Conservation (phyloP, 495 filamentous ascomycete genomes). For the Tirmania nivea region DNA sequence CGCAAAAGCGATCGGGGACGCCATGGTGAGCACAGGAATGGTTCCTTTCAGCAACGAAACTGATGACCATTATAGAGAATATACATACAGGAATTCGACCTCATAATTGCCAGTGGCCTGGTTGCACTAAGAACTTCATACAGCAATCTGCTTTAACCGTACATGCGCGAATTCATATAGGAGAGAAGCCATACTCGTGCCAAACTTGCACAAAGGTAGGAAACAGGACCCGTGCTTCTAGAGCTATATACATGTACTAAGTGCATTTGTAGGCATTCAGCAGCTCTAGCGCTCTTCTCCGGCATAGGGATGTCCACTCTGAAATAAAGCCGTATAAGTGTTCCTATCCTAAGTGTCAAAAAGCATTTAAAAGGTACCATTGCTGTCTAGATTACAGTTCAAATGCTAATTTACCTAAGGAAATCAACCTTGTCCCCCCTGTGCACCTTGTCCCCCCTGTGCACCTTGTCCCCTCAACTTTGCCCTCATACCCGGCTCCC, state of each 20-base stretch:
- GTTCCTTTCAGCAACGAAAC: background rate
- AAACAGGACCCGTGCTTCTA: too few relatives aligned
- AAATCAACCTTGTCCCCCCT: constrained; percentile 82
- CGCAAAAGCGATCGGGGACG: constrained; percentile 82
- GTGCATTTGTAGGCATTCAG: constrained; percentile 59
- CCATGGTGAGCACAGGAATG: constrained; percentile 45
- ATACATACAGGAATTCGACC: constrained; percentile 86
- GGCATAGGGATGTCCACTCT: constrained; percentile 86
- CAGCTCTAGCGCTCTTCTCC: constrained; percentile 83
- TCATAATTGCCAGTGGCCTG: constrained; percentile 75
- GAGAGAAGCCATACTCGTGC: constrained; percentile 96
- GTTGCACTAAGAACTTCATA: constrained; percentile 90
- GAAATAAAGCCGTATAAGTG: constrained; percentile 95
- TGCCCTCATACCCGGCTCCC: constrained; percentile 54
- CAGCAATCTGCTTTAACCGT: constrained; percentile 92
- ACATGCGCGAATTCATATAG: constrained; percentile 83
- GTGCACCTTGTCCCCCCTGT: too few relatives aligned
- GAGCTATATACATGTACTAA: too few relatives aligned
- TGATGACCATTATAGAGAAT: constrained; percentile 37
- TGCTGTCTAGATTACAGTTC: background rate
- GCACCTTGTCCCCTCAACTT: constrained; percentile 44
- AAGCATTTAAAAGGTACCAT: constrained; percentile 57
- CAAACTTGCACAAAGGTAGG: constrained; percentile 86
- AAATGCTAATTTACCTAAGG: constrained; percentile 22
- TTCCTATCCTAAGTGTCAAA: constrained; percentile 91